Evolutionary conservation across 192 early-diverging fungal species (phyloP).

Genomic region (Coemansia interrupta): DNA sequence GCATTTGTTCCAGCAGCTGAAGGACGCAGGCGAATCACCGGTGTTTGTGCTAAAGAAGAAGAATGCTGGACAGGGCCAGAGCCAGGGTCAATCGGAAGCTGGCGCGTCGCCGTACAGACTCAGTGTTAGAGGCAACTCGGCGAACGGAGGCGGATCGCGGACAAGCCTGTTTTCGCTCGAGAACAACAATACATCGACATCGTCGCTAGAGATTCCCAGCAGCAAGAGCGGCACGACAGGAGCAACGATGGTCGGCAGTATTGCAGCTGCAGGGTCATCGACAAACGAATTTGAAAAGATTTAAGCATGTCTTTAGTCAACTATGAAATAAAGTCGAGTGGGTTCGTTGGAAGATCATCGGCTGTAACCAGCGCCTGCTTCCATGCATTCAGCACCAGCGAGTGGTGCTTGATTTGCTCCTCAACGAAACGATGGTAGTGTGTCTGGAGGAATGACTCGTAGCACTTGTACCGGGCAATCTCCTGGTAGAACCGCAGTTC

Average conservation of each 20-base stretch:
- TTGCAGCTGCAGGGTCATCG: slow-evolving; percentile 13
- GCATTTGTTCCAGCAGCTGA: slow-evolving; percentile 64
- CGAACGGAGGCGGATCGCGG: slow-evolving; percentile 24
- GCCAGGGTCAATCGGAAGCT: not conserved
- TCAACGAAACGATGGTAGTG: slow-evolving; percentile 43
- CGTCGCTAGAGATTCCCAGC: slow-evolving; percentile 37
- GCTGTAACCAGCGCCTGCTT: slow-evolving; percentile 49
- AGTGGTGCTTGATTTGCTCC: slow-evolving; percentile 55
- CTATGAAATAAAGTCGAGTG: slow-evolving; percentile 47
- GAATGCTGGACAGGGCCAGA: slow-evolving; percentile 7
- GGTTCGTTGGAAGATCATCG: slow-evolving; percentile 45
- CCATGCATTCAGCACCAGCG: slow-evolving; percentile 50
- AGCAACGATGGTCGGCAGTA: slow-evolving; percentile 13
- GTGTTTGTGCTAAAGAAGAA: slow-evolving; percentile 71
- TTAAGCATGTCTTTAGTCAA: slow-evolving; percentile 3
- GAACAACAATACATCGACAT: slow-evolving; percentile 44
- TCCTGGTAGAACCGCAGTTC: slow-evolving; percentile 51
- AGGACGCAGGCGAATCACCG: slow-evolving; percentile 65
- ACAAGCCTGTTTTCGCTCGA: slow-evolving; percentile 44
- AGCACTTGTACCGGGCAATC: slow-evolving; percentile 50
- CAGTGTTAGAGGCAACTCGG: slow-evolving; percentile 3
- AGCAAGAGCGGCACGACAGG: slow-evolving; percentile 13
- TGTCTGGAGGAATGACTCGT: slow-evolving; percentile 47
- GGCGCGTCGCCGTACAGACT: not conserved
- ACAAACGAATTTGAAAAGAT: slow-evolving; percentile 42